Conservation (phyloP, 2,329 filamentous ascomycete genomes). For the Pseudogymnoascus sp. region DNA sequence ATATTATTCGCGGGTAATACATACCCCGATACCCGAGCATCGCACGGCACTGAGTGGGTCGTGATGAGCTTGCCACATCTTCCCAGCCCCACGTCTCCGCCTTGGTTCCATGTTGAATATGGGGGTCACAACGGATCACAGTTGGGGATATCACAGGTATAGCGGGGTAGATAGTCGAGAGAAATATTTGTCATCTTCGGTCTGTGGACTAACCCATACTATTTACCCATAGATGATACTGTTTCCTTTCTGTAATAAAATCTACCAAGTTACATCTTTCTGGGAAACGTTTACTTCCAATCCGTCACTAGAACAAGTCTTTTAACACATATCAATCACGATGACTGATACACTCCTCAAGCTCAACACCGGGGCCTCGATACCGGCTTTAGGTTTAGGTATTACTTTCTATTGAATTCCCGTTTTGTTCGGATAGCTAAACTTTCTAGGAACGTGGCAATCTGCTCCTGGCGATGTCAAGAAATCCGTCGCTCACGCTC, state of each 20-base stretch:
- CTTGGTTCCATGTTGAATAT: neutral
- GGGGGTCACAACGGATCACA: neutral
- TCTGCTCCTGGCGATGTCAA: conserved; percentile 35
- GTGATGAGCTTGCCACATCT: neutral
- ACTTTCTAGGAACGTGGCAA: conserved; percentile 9
- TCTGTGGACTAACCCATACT: neutral
- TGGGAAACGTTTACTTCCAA: neutral
- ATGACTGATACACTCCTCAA: conserved; percentile 20
- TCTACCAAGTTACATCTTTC: neutral
- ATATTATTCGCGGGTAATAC: neutral
- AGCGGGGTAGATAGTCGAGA: neutral
- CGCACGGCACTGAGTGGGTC: neutral
- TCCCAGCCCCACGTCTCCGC: neutral
- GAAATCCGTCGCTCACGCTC: conserved; percentile 31
- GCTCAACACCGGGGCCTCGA: conserved; percentile 31
- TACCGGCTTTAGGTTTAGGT: conserved; percentile 36
- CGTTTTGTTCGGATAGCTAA: neutral
- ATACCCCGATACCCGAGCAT: neutral
- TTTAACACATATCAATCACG: neutral
- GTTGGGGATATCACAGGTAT: neutral
- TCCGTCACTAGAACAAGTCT: neutral
- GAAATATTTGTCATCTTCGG: neutral
- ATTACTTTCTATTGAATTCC: neutral
- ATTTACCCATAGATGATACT: neutral
- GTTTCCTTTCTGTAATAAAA: neutral